Evolutionary conservation across 1,284 basidiomycete genomes (phyloP).

Genomic region (Trichosporon faecale): DNA sequence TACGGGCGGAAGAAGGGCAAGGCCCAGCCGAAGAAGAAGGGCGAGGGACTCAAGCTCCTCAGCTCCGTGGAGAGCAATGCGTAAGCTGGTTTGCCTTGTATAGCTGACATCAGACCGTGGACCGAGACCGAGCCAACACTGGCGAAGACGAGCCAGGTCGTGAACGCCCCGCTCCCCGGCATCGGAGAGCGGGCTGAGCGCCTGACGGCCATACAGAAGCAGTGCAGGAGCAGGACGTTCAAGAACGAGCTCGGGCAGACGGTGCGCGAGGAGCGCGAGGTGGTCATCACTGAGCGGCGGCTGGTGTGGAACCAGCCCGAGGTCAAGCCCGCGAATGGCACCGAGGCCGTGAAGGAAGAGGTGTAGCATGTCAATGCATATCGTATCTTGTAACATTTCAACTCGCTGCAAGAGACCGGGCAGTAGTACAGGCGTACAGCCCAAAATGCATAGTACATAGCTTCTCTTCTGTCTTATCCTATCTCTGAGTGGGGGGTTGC

Average conservation of each 20-base stretch:
- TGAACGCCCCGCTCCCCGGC: constrained; percentile 7
- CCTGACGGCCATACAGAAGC: constrained; percentile 12
- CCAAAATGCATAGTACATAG: constrained; percentile 6
- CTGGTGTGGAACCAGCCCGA: background rate
- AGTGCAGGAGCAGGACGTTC: constrained; percentile 11
- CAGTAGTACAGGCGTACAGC: background rate
- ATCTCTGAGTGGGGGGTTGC: too few species aligned
- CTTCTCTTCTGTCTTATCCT: background rate
- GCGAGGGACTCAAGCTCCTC: constrained; percentile 9
- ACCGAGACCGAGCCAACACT: constrained; percentile 18
- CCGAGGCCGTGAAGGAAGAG: background rate
- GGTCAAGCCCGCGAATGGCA: background rate
- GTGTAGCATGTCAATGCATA: background rate
- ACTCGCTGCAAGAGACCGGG: background rate
- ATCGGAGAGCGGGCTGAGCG: constrained; percentile 10
- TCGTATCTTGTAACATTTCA: too few species aligned
- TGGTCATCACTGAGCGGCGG: constrained; percentile 22
- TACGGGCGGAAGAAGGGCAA: background rate
- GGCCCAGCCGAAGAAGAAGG: background rate
- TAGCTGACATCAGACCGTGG: constrained; percentile 18
- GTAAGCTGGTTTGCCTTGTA: background rate
- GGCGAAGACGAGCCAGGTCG: background rate
- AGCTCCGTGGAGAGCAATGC: constrained; percentile 14
- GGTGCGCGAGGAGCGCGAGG: constrained; percentile 22
- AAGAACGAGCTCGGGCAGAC: constrained; percentile 13